Evolutionary conservation across 257 asterid species (phyloP), one percentile per base, ranked within the genome.

Genomic region (Asclepias syriaca): DNA sequence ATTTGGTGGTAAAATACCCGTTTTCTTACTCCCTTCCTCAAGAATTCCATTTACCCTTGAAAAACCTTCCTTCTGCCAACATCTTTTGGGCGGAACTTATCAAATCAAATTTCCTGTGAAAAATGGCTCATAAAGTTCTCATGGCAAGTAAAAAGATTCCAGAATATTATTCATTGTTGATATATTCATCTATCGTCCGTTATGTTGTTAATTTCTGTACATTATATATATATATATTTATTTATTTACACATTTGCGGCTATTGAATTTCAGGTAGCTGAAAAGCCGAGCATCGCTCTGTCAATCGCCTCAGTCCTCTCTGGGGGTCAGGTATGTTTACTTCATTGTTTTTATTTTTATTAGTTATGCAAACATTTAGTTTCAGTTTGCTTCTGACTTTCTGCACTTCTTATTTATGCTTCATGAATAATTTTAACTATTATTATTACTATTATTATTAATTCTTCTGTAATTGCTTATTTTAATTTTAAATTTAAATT

Each of bases 261-360:
- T 71, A 50, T 66, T 66, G 65, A 66, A 43, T 65, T 63, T 77
- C 84, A 90, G 98, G 96, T 90, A 6, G 98, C 98, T 10, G 98
- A 92, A 84, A 92, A 92, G 84, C 98, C 98, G 48, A 92, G 98
- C 79, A 92, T 92, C 76, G 98, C 96, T 73, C 85, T 88, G 15
- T 85, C 98, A 70, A 87, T 92, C 72, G 98, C 98, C 66, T 69
- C 96, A 46, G 91, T 80, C 65, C 87, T 92, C 69, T 88, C 98
- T 54, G 83, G 84, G 70, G 96, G 91, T 66, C 90, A 93, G 76
- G 98, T 88, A 85, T 70, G 87, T 29, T 22, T 9, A 39, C 32
- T 57, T 51, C 68, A 55, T 60, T 34, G 65, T 39, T 54, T 65
- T 21, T 14, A 12, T 72, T 50, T 39, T 73, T 3, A 65, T 18